phyloP scores from a whole-genome alignment of 164 flowering plant species.

The Umbilicus rupestris region DNA sequence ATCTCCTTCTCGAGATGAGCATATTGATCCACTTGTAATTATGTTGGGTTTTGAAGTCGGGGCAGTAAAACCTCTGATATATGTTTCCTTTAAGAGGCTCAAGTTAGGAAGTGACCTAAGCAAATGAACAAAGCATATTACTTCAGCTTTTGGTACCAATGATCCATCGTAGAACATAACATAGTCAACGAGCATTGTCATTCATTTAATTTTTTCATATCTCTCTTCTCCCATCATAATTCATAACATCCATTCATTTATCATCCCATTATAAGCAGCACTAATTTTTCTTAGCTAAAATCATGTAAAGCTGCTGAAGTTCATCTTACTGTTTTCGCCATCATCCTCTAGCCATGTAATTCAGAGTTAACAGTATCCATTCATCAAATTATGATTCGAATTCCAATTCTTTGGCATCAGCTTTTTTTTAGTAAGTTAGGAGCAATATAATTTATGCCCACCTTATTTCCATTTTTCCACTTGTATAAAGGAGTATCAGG shows the following conservation, averaged over 20 bases:
- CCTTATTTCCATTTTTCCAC: conserved; percentile 84
- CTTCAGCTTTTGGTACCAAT: conserved; percentile 5
- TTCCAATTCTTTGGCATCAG: background rate
- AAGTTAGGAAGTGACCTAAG: conserved; percentile 80
- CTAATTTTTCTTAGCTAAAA: background rate
- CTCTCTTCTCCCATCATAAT: no score
- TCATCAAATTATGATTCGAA: background rate
- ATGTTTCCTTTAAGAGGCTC: conserved; percentile 53
- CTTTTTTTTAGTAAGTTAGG: background rate
- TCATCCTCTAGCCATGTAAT: background rate
- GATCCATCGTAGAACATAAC: background rate
- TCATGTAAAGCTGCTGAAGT: background rate
- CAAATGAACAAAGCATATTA: conserved; percentile 2
- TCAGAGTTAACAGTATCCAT: background rate
- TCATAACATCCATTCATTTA: background rate
- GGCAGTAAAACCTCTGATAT: conserved; percentile 48
- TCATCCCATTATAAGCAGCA: background rate
- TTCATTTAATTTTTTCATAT: background rate
- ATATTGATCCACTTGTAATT: conserved; percentile 27
- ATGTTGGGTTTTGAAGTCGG: conserved; percentile 32
- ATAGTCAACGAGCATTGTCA: background rate
- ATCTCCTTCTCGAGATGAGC: conserved; percentile 63
- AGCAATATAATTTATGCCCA: conserved; percentile 10
- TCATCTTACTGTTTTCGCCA: background rate
- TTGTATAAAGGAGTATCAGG: conserved; percentile 51